These are phyloP conservation scores for Colletotrichum endophyticum DNA, from an alignment of 2,329 filamentous ascomycete genomes.

Conservation along the genomic window DNA sequence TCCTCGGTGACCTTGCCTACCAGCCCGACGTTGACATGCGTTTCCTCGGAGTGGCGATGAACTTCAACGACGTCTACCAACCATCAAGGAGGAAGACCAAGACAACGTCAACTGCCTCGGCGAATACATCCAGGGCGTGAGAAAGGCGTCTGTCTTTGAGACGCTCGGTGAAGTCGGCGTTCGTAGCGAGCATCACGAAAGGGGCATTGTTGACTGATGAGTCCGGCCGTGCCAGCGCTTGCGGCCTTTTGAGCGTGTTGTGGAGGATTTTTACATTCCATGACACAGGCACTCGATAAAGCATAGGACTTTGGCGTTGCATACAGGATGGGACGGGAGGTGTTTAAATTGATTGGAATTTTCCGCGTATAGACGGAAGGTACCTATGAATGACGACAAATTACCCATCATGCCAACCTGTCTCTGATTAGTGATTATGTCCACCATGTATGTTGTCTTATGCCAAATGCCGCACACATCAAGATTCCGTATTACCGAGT, in stretches of 20 bases:
- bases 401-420: not conserved
- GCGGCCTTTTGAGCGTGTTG: not conserved
- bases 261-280: not conserved
- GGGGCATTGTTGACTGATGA: not conserved
- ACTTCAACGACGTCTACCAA: constrained; percentile 97
- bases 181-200: not conserved
- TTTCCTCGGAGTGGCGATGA: constrained; percentile 96
- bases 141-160: not conserved
- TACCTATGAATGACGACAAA: not conserved
- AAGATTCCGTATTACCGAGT: not conserved
- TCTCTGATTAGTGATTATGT: not conserved
- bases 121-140: constrained; percentile 12
- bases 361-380: not conserved
- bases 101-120: constrained; percentile 24
- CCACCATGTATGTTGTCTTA: not conserved
- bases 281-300: not conserved
- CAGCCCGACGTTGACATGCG: constrained; percentile 95
- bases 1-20: constrained; percentile 89
- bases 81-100: constrained; percentile 71
- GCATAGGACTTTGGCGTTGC: not conserved
- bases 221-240: not conserved
- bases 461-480: not conserved
- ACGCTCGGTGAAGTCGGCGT: not conserved
- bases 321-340: not conserved
- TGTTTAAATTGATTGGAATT: not conserved